These are phyloP conservation scores for Protoeuglena noctilucae DNA, from an alignment of 139 green algal species.

Conservation along the genomic window DNA sequence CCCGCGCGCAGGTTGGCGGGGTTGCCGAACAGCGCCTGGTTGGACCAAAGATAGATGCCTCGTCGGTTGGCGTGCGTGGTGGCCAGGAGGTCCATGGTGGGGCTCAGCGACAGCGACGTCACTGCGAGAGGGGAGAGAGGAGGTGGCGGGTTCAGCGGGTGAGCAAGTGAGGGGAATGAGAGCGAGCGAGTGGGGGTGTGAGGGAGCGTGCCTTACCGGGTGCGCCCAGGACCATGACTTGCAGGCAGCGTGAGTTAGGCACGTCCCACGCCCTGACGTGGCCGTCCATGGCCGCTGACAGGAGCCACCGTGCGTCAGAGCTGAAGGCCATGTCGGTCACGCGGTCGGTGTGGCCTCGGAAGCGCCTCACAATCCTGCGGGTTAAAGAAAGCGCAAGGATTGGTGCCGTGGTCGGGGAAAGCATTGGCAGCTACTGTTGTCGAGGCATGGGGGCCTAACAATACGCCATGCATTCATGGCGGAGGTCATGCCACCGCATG, in stretches of 20 bases:
- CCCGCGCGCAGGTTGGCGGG: not conserved
- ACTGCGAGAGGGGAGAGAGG: constrained; percentile 52
- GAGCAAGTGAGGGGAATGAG: constrained; percentile 6
- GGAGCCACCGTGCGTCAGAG: constrained; percentile 68
- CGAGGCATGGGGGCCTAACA: too few species aligned
- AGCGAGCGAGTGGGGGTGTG: not conserved
- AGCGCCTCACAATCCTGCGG: constrained; percentile 9
- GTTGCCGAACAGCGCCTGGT: constrained; percentile 25
- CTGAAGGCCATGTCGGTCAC: constrained; percentile 58
- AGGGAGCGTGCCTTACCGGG: constrained; percentile 9
- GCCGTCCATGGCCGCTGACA: constrained; percentile 68
- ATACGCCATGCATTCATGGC: too few species aligned
- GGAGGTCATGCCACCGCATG: too few species aligned
- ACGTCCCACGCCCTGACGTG: constrained; percentile 83
- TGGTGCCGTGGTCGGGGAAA: too few species aligned
- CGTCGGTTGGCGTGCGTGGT: constrained; percentile 64
- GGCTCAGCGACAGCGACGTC: constrained; percentile 43
- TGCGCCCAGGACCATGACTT: constrained; percentile 17
- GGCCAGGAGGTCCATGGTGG: constrained; percentile 73
- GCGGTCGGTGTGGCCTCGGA: constrained; percentile 30
- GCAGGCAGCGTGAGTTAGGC: constrained; percentile 34
- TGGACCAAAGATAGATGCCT: constrained; percentile 93
- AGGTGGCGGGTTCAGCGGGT: constrained; percentile 6
- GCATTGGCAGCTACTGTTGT: too few species aligned
- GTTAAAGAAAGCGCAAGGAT: not conserved